Evolutionary conservation across 1,284 basidiomycete genomes (phyloP), one percentile per base, ranked within the genome.

Genomic region (Ceratobasidium sp.): DNA sequence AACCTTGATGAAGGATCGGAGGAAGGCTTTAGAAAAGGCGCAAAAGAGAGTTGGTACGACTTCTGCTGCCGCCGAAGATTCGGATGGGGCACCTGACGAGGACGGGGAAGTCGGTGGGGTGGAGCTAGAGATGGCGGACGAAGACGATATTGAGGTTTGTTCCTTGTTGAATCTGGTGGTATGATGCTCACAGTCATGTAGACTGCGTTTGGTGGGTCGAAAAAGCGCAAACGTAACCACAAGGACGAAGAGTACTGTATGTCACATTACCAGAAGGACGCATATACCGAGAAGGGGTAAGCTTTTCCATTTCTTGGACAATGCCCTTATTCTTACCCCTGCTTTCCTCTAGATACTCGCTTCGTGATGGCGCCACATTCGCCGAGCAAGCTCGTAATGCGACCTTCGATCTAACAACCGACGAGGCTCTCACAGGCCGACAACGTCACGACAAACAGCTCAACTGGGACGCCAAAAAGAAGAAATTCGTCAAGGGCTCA

Each of bases 401-500:
- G 2, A 84, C 91, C 0, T 93, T 98, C 72, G 95, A 98, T 76
- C 82, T 99, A 14, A 83, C 86, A 1, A 88, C 87, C 11, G 96
- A 98, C 73, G 91, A 95, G 71, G 80, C 21, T 68, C 75, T 81
- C 58, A 82, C 83, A 30, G 82, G 85, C 13, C 83, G 85, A 69
- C 86, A 87, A 69, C 87, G 88, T 68, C 87, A 85, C 53, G 85
- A 88, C 52, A 82, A 82, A 71, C 83, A 82, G 70, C 76, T 90
- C 70, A 86, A 80, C 33, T 99, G 97, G 97, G 95, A 98, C 78
- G 90, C 91, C 74, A 98, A 96, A 80, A 96, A 94, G 80, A 98
- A 98, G 78, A 94, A 91, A 75, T 98, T 98, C 73, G 82, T 97
- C 46, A 86, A 90, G 73, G 94, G 93, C 6, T 87, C 88, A 46